phyloP scores from a whole-genome alignment of 495 filamentous ascomycete genomes.

The Elaphomyces granulatus region DNA sequence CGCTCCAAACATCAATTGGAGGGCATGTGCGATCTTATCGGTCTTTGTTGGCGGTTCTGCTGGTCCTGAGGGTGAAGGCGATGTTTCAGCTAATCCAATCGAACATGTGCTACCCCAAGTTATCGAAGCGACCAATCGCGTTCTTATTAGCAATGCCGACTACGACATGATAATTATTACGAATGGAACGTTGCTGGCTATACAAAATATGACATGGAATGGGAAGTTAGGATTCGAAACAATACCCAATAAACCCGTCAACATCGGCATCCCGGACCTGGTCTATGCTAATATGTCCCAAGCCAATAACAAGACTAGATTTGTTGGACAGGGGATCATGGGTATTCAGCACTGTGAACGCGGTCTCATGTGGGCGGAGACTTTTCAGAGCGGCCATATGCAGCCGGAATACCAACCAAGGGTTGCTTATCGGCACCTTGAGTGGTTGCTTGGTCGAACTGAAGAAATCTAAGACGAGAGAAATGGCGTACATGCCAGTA shows the following conservation, averaged over 20 bases:
- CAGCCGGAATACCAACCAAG: constrained; percentile 51
- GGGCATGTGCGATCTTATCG: constrained; percentile 22
- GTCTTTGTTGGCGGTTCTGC: constrained; percentile 32
- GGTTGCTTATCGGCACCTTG: constrained; percentile 52
- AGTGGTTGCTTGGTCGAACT: constrained; percentile 53
- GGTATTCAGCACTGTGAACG: constrained; percentile 55
- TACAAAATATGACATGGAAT: constrained; percentile 59
- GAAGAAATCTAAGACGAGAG: constrained; percentile 17
- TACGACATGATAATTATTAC: constrained; percentile 47
- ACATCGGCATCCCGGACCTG: constrained; percentile 24
- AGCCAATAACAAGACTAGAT: constrained; percentile 14
- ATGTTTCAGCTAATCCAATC: constrained; percentile 28
- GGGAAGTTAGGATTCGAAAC: constrained; percentile 45
- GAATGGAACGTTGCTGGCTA: constrained; percentile 46
- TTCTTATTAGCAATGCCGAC: constrained; percentile 43
- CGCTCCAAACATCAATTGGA: constrained; percentile 35
- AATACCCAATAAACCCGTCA: constrained; percentile 24
- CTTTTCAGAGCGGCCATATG: constrained; percentile 50
- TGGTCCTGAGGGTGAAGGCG: constrained; percentile 25
- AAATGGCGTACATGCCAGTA: too few species aligned
- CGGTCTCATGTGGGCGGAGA: constrained; percentile 52
- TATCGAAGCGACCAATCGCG: constrained; percentile 46
- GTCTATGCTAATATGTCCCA: constrained; percentile 18
- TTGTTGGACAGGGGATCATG: constrained; percentile 39
- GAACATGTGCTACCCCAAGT: constrained; percentile 42